These are phyloP conservation scores for Wickerhamomyces silvicola DNA, from an alignment of 805 yeast genomes.

Conservation along the genomic window DNA sequence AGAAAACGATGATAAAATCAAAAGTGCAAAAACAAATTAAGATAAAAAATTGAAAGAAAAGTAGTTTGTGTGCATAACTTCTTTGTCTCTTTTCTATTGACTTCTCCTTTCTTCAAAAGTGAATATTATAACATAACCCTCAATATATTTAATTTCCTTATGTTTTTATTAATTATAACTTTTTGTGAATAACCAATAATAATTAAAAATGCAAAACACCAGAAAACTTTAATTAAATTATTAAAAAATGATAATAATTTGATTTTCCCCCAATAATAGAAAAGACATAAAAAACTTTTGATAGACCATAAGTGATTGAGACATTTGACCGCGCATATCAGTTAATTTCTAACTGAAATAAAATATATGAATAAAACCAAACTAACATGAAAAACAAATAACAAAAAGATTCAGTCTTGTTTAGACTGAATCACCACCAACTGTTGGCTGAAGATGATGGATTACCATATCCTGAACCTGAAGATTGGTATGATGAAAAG, in stretches of 20 bases:
- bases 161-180: too few relatives aligned
- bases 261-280: constrained; percentile 1
- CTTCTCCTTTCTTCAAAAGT: constrained; percentile 2
- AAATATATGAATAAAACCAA: constrained; percentile 2
- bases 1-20: constrained; percentile 3
- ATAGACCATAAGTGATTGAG: constrained; percentile 9
- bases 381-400: constrained; percentile 1
- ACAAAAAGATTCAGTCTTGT: not conserved
- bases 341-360: not conserved
- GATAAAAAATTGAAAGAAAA: not conserved
- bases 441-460: constrained; percentile 17
- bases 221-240: constrained; percentile 2
- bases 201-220: too few relatives aligned
- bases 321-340: constrained; percentile 12
- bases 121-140: too few relatives aligned
- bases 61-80: not conserved
- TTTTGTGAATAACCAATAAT: too few relatives aligned
- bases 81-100: constrained; percentile 1
- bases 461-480: constrained; percentile 19
- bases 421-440: constrained; percentile 10
- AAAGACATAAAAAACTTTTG: constrained; percentile 1
- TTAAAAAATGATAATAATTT: too few relatives aligned
- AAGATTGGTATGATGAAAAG: constrained; percentile 7
- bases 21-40: constrained; percentile 3
- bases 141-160: too few relatives aligned